Percentiles rank a stretch among this genome's conserved stretches.
These are phyloP conservation scores for Termitomyces titanicus DNA, from an alignment of 768 basidiomycete genomes.

Conservation along the genomic window DNA sequence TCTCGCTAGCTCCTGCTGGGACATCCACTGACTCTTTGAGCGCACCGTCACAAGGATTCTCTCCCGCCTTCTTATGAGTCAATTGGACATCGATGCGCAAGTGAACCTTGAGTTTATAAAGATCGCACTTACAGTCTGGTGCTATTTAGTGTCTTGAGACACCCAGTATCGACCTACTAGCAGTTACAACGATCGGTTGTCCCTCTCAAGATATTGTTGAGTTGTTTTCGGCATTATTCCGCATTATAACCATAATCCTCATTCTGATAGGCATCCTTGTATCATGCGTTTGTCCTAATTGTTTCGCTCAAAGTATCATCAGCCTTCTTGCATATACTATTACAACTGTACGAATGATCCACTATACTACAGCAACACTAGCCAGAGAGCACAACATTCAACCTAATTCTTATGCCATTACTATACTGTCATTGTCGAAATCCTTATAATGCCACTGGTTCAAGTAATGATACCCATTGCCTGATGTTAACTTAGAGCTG, in stretches of 20 bases:
- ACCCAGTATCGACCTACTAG: neutral
- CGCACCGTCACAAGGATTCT: neutral
- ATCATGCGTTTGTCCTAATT: neutral
- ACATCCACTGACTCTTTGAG: no score
- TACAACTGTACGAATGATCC: neutral
- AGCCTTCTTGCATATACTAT: neutral
- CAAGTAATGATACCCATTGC: neutral
- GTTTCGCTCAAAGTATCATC: neutral
- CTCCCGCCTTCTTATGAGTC: neutral
- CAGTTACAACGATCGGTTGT: neutral
- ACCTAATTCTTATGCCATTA: neutral
- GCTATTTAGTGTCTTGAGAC: neutral
- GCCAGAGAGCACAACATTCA: neutral
- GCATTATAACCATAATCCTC: neutral
- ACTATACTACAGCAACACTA: neutral
- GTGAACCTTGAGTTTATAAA: neutral
- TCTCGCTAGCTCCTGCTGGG: neutral
- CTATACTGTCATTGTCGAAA: neutral
- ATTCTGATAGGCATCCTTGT: neutral
- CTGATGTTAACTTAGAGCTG: neutral
- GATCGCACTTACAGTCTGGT: neutral
- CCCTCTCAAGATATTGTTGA: neutral
- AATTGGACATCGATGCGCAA: neutral
- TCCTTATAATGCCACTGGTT: neutral
- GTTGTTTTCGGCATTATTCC: neutral